Percentiles rank a stretch among this genome's conserved stretches.
Conservation (phyloP, 2,329 filamentous ascomycete genomes). For the Ilyonectria mors-panacis region DNA sequence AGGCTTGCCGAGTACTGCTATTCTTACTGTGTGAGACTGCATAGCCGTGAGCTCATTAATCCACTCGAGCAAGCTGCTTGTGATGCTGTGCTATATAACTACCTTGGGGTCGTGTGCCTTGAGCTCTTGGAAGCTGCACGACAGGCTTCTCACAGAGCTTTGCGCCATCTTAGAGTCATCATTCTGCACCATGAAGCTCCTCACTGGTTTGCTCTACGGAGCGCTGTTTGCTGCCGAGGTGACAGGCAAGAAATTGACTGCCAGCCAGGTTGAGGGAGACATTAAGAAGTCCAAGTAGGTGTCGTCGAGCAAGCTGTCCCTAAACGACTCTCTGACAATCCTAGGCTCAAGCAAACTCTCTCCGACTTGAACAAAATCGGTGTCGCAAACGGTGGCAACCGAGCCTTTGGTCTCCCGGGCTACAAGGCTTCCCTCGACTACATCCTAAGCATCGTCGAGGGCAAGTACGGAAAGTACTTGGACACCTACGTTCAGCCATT, state of each 20-base stretch:
- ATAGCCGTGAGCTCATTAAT: not conserved
- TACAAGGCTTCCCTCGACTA: conserved; percentile 72
- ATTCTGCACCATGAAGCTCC: conserved; percentile 41
- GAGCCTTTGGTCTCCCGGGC: conserved; percentile 72
- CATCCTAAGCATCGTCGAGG: conserved; percentile 62
- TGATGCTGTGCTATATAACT: conserved; percentile 33
- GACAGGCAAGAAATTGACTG: conserved; percentile 42
- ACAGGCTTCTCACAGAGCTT: not conserved
- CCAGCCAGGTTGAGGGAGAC: conserved; percentile 44
- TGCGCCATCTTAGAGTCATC: not conserved
- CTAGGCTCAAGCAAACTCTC: conserved; percentile 68
- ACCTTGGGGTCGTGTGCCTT: conserved; percentile 15
- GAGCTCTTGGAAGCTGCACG: not conserved
- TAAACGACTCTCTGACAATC: conserved; percentile 16
- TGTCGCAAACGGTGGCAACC: conserved; percentile 69
- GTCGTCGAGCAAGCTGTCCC: accelerated
- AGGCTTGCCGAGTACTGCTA: conserved; percentile 12
- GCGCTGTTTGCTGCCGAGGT: conserved; percentile 39
- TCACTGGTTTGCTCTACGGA: conserved; percentile 40
- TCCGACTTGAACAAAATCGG: conserved; percentile 69
- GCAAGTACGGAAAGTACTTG: conserved; percentile 57
- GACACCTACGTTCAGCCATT: conserved; percentile 64
- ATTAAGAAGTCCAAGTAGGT: conserved; percentile 44
- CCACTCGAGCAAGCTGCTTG: not conserved
- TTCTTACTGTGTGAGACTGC: conserved; percentile 9